A percentile compares a stretch with the other conserved stretches of the same genome.
phyloP scores from a whole-genome alignment of 169 alveolate genomes.

The Cryptosporidium ryanae region DNA sequence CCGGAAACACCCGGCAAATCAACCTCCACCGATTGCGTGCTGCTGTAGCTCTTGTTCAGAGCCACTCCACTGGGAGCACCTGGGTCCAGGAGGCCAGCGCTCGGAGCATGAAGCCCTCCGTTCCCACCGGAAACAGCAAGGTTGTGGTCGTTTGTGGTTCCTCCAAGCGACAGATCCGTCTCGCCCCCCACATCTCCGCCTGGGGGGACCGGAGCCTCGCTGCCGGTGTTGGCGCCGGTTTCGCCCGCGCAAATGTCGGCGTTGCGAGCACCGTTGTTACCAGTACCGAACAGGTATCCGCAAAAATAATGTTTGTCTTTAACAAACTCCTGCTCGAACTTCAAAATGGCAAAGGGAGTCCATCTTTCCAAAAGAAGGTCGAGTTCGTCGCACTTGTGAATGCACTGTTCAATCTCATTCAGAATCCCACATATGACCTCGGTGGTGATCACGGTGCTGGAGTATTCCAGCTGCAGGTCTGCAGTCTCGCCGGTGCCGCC shows the following conservation, averaged over 20 bases:
- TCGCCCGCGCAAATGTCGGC: too few species aligned
- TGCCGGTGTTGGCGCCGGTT: not conserved
- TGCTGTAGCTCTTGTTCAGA: not conserved
- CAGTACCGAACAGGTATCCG: not conserved
- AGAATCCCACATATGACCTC: constrained; percentile 66
- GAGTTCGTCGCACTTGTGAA: constrained; percentile 61
- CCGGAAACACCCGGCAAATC: too few species aligned
- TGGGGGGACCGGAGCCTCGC: not conserved
- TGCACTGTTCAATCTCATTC: constrained; percentile 60
- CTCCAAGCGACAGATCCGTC: not conserved
- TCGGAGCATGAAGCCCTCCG: not conserved
- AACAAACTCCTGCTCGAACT: constrained; percentile 28
- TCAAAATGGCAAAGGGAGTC: constrained; percentile 47
- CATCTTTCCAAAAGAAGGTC: constrained; percentile 47
- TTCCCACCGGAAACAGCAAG: not conserved
- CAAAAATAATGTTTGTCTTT: not conserved
- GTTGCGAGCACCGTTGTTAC: not conserved
- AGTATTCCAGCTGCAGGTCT: not conserved
- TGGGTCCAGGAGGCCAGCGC: not conserved
- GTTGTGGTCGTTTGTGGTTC: not conserved
- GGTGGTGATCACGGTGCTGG: constrained; percentile 9
- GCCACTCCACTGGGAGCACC: not conserved
- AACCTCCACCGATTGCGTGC: not conserved
- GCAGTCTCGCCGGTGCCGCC: not conserved
- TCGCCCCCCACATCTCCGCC: not conserved